Percentiles rank a stretch among this genome's conserved stretches.
These are phyloP conservation scores for Alloascoidea africana DNA, from an alignment of 805 yeast genomes.

Conservation along the genomic window DNA sequence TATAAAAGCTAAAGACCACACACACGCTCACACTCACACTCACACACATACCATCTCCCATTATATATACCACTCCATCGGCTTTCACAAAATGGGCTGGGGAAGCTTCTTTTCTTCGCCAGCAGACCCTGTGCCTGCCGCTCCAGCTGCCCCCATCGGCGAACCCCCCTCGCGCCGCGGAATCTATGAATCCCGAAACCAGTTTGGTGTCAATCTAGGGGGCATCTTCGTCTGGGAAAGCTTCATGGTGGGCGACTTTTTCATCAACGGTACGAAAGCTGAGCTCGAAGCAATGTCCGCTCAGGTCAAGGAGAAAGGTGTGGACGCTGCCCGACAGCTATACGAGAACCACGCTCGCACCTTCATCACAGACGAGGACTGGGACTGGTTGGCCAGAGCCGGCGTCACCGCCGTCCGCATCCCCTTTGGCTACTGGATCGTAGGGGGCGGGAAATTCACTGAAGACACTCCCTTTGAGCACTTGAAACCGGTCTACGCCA, in stretches of 20 bases:
- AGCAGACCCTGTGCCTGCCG: conserved; percentile 9
- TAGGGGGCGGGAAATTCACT: conserved; percentile 45
- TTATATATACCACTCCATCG: not conserved
- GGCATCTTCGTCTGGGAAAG: conserved; percentile 66
- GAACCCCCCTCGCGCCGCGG: conserved; percentile 18
- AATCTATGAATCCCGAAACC: conserved; percentile 21
- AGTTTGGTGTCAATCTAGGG: conserved; percentile 81
- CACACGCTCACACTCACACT: not conserved
- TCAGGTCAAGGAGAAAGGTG: conserved; percentile 31
- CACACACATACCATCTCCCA: not conserved
- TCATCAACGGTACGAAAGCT: conserved; percentile 35
- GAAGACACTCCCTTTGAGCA: conserved; percentile 47
- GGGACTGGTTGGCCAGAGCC: conserved; percentile 53
- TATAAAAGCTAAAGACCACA: too few relatives aligned
- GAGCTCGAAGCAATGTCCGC: conserved; percentile 63
- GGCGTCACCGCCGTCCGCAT: conserved; percentile 74
- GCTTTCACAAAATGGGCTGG: not conserved
- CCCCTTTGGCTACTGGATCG: conserved; percentile 87
- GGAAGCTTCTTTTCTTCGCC: not conserved
- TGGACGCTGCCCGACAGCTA: conserved; percentile 33
- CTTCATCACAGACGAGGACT: conserved; percentile 55
- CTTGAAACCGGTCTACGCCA: conserved; percentile 38
- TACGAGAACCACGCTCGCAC: conserved; percentile 49
- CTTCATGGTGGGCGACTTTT: conserved; percentile 55
- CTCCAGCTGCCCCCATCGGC: conserved; percentile 15